phyloP scores from a whole-genome alignment of 2,329 filamentous ascomycete genomes.

The Chaetoscypha palmicola region DNA sequence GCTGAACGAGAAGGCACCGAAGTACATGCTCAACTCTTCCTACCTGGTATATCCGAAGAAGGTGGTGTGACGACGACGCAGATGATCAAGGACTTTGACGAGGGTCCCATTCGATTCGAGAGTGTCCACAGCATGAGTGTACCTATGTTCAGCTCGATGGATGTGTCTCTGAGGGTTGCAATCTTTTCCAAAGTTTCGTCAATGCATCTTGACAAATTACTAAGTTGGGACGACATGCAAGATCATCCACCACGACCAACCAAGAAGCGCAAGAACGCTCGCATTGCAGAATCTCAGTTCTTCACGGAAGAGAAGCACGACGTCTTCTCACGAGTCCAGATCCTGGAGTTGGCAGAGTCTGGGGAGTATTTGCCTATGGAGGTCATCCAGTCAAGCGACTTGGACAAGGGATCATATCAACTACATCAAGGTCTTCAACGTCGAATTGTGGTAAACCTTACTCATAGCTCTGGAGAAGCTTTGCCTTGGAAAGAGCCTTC shows the following conservation, averaged over 20 bases:
- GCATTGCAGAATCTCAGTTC: conserved; percentile 87
- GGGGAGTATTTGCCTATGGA: conserved; percentile 91
- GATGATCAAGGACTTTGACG: conserved; percentile 90
- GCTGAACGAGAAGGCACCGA: conserved; percentile 92
- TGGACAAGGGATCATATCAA: conserved; percentile 88
- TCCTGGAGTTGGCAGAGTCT: conserved; percentile 84
- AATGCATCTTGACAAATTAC: conserved; percentile 93
- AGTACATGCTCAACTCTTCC: conserved; percentile 94
- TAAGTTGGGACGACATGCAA: conserved; percentile 98
- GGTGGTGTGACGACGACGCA: conserved; percentile 91
- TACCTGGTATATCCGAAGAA: conserved; percentile 82
- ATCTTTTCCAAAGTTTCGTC: conserved; percentile 86
- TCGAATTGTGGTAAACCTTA: conserved; percentile 79
- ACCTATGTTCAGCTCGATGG: conserved; percentile 67
- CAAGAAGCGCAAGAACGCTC: conserved; percentile 45
- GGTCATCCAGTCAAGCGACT: conserved; percentile 75
- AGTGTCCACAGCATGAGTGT: conserved; percentile 98
- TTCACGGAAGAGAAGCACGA: conserved; percentile 92
- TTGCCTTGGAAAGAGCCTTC: conserved; percentile 83
- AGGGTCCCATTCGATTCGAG: conserved; percentile 86
- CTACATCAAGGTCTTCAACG: conserved; percentile 91
- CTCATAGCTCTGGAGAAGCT: conserved; percentile 81
- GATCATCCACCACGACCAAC: conserved; percentile 61
- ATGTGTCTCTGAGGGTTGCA: conserved; percentile 73
- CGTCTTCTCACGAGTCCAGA: conserved; percentile 77